Conservation (phyloP, 495 filamentous ascomycete species). For the Sphaerosporella brunnea region DNA sequence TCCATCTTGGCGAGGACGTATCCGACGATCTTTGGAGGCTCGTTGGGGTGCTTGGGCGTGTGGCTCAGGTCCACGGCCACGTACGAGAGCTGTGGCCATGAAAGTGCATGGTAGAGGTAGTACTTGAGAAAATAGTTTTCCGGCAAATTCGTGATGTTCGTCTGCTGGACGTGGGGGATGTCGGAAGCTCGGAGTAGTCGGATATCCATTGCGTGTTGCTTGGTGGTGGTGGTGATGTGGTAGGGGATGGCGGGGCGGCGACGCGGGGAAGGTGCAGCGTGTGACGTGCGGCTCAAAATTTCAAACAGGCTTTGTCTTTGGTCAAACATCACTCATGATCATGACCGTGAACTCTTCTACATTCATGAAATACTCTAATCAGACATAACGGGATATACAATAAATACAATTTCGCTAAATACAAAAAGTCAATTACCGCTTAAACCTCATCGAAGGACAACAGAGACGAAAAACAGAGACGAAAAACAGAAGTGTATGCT, state of each 20-base stretch:
- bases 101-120: conserved; percentile 97
- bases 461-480: background rate
- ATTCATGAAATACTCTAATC: background rate
- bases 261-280: background rate
- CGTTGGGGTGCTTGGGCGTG: conserved; percentile 56
- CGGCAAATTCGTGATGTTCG: conserved; percentile 95
- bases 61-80: conserved; percentile 82
- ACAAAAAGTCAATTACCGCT: background rate
- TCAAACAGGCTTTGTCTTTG: too few relatives aligned
- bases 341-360: too few relatives aligned
- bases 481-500: background rate
- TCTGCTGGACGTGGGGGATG: conserved; percentile 88
- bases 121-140: conserved; percentile 99
- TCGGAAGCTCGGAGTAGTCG: conserved; percentile 53
- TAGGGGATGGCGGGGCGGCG: background rate
- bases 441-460: background rate
- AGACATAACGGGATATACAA: too few relatives aligned
- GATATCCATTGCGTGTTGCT: conserved; percentile 47
- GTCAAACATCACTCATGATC: too few relatives aligned
- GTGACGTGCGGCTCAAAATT: too few relatives aligned
- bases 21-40: conserved; percentile 94
- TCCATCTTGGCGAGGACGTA: conserved; percentile 99
- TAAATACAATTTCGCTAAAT: conserved; percentile 3
- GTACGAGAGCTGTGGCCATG: conserved; percentile 91
- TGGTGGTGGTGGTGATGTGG: background rate